Evolutionary conservation across 2,329 filamentous ascomycete genomes (phyloP).

Genomic region (Escovopsis sp.): DNA sequence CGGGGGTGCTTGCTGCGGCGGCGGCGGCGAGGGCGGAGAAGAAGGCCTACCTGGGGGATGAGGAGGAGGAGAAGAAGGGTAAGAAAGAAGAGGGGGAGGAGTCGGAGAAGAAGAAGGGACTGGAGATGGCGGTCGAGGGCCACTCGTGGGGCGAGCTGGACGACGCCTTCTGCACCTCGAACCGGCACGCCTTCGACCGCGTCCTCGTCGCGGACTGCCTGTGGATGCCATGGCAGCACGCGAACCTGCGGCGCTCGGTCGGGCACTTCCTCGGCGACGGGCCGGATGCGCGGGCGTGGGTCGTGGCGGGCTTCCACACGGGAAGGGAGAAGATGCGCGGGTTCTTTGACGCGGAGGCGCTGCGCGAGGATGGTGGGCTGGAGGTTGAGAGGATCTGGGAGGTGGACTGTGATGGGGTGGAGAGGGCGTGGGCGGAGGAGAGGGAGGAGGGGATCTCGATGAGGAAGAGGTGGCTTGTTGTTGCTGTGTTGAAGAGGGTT

Average conservation of each 20-base stretch:
- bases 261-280: conserved; percentile 40
- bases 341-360: conserved; percentile 41
- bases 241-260: conserved; percentile 48
- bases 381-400: conserved; percentile 54
- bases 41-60: conserved; percentile 4
- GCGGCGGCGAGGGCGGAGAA: conserved; percentile 13
- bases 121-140: conserved; percentile 32
- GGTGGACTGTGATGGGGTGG: conserved; percentile 48
- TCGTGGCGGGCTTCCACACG: conserved; percentile 61
- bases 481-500: conserved; percentile 35
- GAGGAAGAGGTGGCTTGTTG: conserved; percentile 57
- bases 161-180: conserved; percentile 4
- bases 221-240: conserved; percentile 62
- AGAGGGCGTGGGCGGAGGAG: conserved; percentile 47
- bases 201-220: conserved; percentile 59
- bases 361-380: conserved; percentile 33
- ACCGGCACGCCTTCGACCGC: conserved; percentile 36
- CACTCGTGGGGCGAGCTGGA: conserved; percentile 48
- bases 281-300: conserved; percentile 38
- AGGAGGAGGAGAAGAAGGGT: no score
- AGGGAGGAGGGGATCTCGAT: conserved; percentile 48
- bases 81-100: no score
- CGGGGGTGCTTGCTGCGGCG: conserved; percentile 11
- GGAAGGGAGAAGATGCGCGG: conserved; percentile 48
- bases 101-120: no score